Percentiles rank a stretch among this genome's conserved stretches.
Evolutionary conservation across 495 filamentous ascomycete species (phyloP).

Genomic region (Oidiodendron maius): DNA sequence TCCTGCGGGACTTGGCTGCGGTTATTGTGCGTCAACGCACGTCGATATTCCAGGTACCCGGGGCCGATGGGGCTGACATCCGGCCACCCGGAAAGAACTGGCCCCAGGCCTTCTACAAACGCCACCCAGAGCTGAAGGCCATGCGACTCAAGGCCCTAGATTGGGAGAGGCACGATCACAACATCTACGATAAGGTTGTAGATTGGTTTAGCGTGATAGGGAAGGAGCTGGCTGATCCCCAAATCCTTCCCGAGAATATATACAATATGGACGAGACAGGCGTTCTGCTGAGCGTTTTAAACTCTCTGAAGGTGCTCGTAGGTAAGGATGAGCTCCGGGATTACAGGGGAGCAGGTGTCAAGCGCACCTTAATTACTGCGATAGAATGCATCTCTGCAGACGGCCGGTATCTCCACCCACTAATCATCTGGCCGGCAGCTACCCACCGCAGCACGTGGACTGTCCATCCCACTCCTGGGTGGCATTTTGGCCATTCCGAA

Average conservation of each 20-base stretch:
- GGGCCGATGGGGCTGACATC: conserved; percentile 2
- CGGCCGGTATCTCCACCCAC: conserved; percentile 10
- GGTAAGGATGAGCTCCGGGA: conserved; percentile 22
- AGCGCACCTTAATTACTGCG: conserved; percentile 25
- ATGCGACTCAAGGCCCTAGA: conserved; percentile 16
- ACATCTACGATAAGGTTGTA: conserved; percentile 13
- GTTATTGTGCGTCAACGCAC: conserved; percentile 10
- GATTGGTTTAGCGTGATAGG: conserved; percentile 33
- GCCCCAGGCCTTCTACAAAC: conserved; percentile 22
- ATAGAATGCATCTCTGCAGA: conserved; percentile 27
- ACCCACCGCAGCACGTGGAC: conserved; percentile 22
- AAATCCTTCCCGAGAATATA: conserved; percentile 22
- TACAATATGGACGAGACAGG: too few species aligned
- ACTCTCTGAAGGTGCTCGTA: conserved; percentile 31
- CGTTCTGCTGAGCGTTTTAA: conserved; percentile 29
- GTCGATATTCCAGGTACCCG: conserved; percentile 12
- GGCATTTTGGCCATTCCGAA: conserved; percentile 19
- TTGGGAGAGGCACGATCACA: conserved; percentile 21
- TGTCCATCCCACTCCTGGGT: conserved; percentile 18
- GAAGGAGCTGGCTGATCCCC: conserved; percentile 18
- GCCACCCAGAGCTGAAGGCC: conserved; percentile 23
- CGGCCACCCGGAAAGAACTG: conserved; percentile 26
- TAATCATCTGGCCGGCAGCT: conserved; percentile 25
- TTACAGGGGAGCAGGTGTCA: conserved; percentile 10
- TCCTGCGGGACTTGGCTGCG: conserved; percentile 2